These are phyloP conservation scores for Kalaharituber pfeilii DNA, from an alignment of 2,329 filamentous ascomycete species.

Conservation along the genomic window DNA sequence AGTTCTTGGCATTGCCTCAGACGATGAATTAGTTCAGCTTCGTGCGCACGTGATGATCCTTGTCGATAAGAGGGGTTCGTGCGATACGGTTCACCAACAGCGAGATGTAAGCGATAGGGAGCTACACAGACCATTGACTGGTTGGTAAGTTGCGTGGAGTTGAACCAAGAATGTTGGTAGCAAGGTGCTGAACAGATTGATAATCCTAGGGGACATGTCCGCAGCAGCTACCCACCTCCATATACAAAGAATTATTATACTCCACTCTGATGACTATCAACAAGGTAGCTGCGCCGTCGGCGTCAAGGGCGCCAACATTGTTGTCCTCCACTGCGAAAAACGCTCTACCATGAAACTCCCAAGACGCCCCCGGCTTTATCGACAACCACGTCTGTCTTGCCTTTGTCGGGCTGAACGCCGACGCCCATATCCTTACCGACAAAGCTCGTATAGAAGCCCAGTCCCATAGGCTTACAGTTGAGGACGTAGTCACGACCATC, in stretches of 20 bases:
- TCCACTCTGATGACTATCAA: constrained; percentile 1
- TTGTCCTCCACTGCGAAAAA: constrained; percentile 96
- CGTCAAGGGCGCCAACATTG: constrained; percentile 85
- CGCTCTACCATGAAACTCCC: constrained; percentile 98
- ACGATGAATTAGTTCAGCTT: too few species aligned
- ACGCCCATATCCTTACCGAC: constrained; percentile 94
- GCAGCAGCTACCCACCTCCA: background rate
- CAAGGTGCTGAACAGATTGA: constrained; percentile 6
- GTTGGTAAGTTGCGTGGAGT: constrained; percentile 52
- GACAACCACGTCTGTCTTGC: constrained; percentile 93
- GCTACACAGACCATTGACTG: constrained; percentile 97
- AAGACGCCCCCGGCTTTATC: constrained; percentile 90
- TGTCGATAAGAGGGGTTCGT: too few species aligned
- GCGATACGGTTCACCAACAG: constrained; percentile 5
- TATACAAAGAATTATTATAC: constrained; percentile 7
- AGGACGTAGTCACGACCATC: constrained; percentile 94
- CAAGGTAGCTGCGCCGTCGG: constrained; percentile 91
- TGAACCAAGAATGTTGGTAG: background rate
- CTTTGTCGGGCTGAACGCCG: constrained; percentile 92
- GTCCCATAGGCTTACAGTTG: constrained; percentile 88
- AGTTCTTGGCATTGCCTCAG: too few species aligned
- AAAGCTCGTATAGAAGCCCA: constrained; percentile 95
- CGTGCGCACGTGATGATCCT: too few species aligned
- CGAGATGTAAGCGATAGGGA: constrained; percentile 45
- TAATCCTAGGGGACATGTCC: constrained; percentile 97